Evolutionary conservation across 441 rosid genomes (phyloP), one percentile per base, ranked within the genome.

Genomic region (Populus hybrid): DNA sequence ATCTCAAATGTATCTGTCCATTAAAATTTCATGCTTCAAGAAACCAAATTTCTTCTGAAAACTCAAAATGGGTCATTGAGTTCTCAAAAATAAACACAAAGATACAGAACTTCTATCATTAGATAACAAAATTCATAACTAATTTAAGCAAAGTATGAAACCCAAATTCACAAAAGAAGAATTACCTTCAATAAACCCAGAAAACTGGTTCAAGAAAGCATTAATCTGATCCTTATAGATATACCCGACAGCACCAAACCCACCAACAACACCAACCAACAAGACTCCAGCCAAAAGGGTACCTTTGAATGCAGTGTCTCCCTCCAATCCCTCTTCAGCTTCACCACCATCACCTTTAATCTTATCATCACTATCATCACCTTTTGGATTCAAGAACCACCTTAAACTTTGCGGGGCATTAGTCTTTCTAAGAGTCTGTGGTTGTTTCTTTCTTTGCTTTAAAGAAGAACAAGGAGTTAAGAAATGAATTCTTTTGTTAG

Each of bases 201-300:
- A 95, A 82, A 95, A 90, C 74, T 92, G 95, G 74, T 77, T 90
- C 86, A 94, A 85, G 72, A 94, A 91, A 24, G 84, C 85, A 76
- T 92, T 94, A 80, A 95, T 90, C 86, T 94, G 97, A 29, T 92
- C 99, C 82, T 64, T 91, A 78, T 95, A 95, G 14, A 88, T 40
- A 84, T 90, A 95, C 1, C 98, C 99, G 74, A 85, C 91, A 56
- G 87, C 75, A 6, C 76, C 94, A 80, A 92, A 92, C 14, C 98
- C 99, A 76, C 97, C 98, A 77, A 95, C 94, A 68, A 90, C 85
- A 40, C 95, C 98, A 53, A 95, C 83, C 45, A 95, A 89, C 85
- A 95, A 82, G 11, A 92, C 87, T 5, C 98, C 97, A 5, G 99
- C 99, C 83, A 95, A 82, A 64, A 95, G 70, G 53, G 99, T 89